These are phyloP conservation scores for Lasiosphaeria miniovina DNA, from an alignment of 495 filamentous ascomycete species.

Conservation along the genomic window DNA sequence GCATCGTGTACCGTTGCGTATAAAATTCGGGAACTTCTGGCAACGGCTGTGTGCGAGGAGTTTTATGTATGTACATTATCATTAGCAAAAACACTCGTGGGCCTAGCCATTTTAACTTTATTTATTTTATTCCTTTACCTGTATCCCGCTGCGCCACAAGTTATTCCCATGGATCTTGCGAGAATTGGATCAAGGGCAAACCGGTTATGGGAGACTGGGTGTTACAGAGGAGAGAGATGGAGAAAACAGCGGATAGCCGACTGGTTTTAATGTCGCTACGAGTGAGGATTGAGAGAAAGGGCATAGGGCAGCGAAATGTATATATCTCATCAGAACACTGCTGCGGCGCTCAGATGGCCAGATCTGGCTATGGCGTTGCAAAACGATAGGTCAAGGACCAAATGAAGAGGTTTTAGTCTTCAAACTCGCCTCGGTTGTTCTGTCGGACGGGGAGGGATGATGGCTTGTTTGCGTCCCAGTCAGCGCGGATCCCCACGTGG, in stretches of 20 bases:
- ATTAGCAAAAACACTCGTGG: conserved; percentile 17
- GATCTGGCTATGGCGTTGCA: no score
- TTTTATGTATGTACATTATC: conserved; percentile 27
- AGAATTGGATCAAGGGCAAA: not conserved
- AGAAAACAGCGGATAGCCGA: not conserved
- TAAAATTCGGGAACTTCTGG: conserved; percentile 2
- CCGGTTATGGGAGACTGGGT: not conserved
- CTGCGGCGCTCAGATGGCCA: no score
- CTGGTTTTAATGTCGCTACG: not conserved
- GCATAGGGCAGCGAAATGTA: no score
- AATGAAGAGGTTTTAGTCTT: no score
- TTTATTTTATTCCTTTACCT: conserved; percentile 8
- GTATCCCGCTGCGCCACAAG: not conserved
- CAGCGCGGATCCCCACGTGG: no score
- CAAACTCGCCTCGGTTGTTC: no score
- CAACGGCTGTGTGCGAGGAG: conserved; percentile 25
- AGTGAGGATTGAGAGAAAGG: no score
- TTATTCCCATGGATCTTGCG: not conserved
- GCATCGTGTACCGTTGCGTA: conserved; percentile 2
- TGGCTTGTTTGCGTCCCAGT: no score
- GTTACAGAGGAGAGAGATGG: not conserved
- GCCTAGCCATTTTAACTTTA: conserved; percentile 10
- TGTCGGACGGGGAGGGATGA: no score
- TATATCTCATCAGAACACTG: no score
- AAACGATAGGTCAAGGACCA: no score